Evolutionary conservation across 73 alveolate species (phyloP), one percentile per base, ranked within the genome.

Genomic region (Urostyla sp.): DNA sequence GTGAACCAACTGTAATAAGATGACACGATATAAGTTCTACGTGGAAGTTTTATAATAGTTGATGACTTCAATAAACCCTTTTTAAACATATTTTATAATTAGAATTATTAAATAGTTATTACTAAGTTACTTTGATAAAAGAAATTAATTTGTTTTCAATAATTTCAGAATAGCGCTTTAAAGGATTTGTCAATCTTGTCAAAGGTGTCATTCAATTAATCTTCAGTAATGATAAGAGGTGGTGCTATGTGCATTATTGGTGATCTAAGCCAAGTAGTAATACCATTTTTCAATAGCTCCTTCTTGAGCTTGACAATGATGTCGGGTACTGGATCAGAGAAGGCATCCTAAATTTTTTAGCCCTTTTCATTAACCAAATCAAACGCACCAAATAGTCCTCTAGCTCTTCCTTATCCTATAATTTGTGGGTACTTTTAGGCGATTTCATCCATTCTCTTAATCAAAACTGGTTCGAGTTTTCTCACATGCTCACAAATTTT

Each of bases 311-410:
- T 75, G 28, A 31, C 38, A 23, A 75, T 63, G 24, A 46, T 26
- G 35, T 75, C 87, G 13, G 87, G 87, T 8, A 35, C 46, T 5
- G 87, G 87, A 46, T 75, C 87, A n/a, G 37, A 34, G 46, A 57
- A 75, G 26, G 21, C 26, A 32, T 59, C 35, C 24, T 31, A 13
- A 34, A 75, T 40, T 50, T 56, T 78, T 40, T 75, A 37, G 0
- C 87, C 87, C 54, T 75, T 79, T 38, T 54, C 0, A 75, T 83
- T 13, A 59, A 82, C 91, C 51, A 80, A 43, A 55, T 80, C 90
- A 27, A 80, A 67, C 35, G 86, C 83, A 37, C 87, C 90, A 34
- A 80, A 80, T 10, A 80, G 87, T n/a, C 90, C 90, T 45, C 83
- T 74, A 15, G 30, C 79, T 52, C 90, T 49, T 31, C 86, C 90